These are phyloP conservation scores for Periconia sp. DNA, from an alignment of 2,329 filamentous ascomycete genomes.

Conservation along the genomic window DNA sequence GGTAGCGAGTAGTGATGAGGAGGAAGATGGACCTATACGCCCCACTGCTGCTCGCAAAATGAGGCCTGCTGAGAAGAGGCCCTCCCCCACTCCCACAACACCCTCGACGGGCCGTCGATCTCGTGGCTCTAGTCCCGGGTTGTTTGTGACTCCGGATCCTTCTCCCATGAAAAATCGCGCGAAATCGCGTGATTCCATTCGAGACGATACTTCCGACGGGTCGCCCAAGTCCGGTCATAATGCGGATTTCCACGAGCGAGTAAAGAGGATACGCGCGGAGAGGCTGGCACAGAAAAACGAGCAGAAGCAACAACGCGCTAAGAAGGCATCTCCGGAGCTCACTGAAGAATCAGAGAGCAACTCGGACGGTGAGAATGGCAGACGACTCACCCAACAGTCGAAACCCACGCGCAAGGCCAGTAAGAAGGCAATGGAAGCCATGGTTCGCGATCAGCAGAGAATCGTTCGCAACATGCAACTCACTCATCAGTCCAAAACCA, in stretches of 20 bases:
- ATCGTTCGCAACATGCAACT: conserved; percentile 89
- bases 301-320: conserved; percentile 41
- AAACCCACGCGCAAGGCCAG: conserved; percentile 81
- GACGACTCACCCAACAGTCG: conserved; percentile 64
- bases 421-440: conserved; percentile 92
- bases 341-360: conserved; percentile 53
- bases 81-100: conserved; percentile 17
- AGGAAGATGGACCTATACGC: conserved; percentile 32
- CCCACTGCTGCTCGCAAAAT: conserved; percentile 16
- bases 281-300: conserved; percentile 66
- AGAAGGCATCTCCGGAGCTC: conserved; percentile 17
- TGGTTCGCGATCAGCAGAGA: conserved; percentile 91
- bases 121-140: conserved; percentile 51
- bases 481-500: conserved; percentile 80
- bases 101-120: conserved; percentile 24
- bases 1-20: conserved; percentile 22
- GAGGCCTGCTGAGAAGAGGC: conserved; percentile 10
- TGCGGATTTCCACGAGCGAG: conserved; percentile 69
- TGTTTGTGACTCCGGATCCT: conserved; percentile 59
- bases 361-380: conserved; percentile 57
- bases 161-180: conserved; percentile 36
- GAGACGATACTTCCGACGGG: conserved; percentile 46
- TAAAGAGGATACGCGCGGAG: conserved; percentile 73
- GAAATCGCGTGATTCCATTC: conserved; percentile 21
- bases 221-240: conserved; percentile 51